Evolutionary conservation across 2,329 filamentous ascomycete genomes (phyloP), one percentile per base, ranked within the genome.

Genomic region (Verticillium isaacii): DNA sequence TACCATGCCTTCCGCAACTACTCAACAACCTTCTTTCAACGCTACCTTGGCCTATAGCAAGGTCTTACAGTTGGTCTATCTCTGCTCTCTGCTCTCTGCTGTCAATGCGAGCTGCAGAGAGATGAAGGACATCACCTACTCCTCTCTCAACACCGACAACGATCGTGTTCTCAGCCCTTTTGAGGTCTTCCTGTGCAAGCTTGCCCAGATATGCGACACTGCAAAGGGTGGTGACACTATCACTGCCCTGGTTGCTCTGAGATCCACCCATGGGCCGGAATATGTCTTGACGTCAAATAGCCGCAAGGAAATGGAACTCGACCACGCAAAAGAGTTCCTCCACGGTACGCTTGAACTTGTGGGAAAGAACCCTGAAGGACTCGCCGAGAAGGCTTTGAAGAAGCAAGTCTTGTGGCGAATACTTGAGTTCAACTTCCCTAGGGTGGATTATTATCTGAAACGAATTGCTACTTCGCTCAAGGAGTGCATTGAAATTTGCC

Each of bases 261-360:
- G 45, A 4, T 61, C 36, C 7, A 9, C 23, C 3, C 5, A 50
- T n/a, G 62, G 64, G 6, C 62, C 63, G 1, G 57, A 58, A 12
- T 67, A 65, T 37, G 50, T 65, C 14, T 57, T 67, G 39, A 34
- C 52, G 7, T 66, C 66, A 14, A 67, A 67, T n/a, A 17, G 14
- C 4, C 62, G 64, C 14, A 60, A 45, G 1, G 41, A 36, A 11
- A 9, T 11, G 2, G 14, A 14, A 11, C 34, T 36, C 34, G 14
- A 14, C 34, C 9, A 36, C 34, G 14, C 34, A 3, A 36, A 36
- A 36, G 14, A 8, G 14, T 36, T 36, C 14, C 34, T 36, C 2
- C 9, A 9, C 14, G 34, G 14, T 3, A 11, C 12, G 34, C 34
- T 36, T 14, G 14, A 9, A 9, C 14, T 36, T 14, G 58, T 63